Base-by-base conservation (phyloP, 345 rosid species). In the Firmiana major region DNA sequence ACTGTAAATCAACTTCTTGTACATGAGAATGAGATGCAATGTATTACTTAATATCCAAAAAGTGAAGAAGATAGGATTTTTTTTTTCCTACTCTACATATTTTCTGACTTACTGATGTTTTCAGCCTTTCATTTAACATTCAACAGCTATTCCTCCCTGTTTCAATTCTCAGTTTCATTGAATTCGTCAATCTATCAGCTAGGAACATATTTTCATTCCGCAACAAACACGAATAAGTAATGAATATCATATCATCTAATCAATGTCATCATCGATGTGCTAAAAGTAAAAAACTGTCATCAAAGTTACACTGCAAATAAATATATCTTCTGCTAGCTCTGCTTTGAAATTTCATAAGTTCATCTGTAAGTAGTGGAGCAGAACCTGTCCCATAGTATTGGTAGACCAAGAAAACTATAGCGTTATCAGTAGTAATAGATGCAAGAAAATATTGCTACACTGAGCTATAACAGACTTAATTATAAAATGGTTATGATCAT, bases 1-100 rank as follows among this genome's bases (percentile, higher is more conserved):
- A 83, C 81, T 88, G 92, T 88, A 86, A 75, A 88, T 46, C 76
- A 83, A 81, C 51, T 82, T 81, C 79, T 76, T 86, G 90, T 84
- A 88, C 69, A 83, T 76, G 78, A 73, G 63, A 63, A 84, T 74
- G 80, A 65, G 64, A 53, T 73, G 75, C 78, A 64, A 21, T 75
- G 66, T 48, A 10, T 34, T 63, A 48, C 70, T 75, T 48, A 40
- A 48, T 38, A 22, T 58, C 53, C 76, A 54, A n/a, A 4, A 75
- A 63, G n/a, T 12, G 69, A 63, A 42, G 31, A 24, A 62, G 78
- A 46, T 63, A 6, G 34, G 1, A 28, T 63, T 75, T 62, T 17
- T 42, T 45, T 5, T 38, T 34, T 34, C 4, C 36, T 1, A 34
- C 36, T 38, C 40, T 38, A 38, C 40, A 38, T 38, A n/a, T 38